Conservation (phyloP, 1,139 yeast genomes). For the Kazachstania sp. region DNA sequence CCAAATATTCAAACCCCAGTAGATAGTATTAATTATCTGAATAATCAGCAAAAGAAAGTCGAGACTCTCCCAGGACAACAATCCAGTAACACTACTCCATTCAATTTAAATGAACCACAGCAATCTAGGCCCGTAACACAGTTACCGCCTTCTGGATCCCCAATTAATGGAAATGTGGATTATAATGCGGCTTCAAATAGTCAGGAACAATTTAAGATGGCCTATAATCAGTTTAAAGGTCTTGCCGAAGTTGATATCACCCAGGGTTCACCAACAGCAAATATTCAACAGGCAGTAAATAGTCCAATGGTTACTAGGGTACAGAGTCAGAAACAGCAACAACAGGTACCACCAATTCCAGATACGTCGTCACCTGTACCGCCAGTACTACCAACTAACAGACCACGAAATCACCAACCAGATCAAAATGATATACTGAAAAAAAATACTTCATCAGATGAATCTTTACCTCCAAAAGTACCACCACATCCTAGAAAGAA, state of each 20-base stretch:
- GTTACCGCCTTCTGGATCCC: background rate
- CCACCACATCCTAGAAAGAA: slow-evolving; percentile 4
- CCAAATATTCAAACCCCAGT: background rate
- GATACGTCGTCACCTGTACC: background rate
- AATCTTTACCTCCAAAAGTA: background rate
- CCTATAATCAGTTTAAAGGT: background rate
- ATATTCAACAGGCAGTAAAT: too few species aligned
- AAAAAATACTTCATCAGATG: background rate
- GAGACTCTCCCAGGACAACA: background rate
- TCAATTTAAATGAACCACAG: background rate
- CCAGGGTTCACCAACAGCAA: background rate
- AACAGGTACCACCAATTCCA: background rate
- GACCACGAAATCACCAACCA: too few species aligned
- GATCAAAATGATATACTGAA: background rate
- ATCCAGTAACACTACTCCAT: background rate
- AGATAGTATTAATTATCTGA: background rate
- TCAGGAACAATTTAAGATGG: background rate
- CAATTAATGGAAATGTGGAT: background rate
- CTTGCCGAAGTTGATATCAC: background rate
- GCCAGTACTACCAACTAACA: too few species aligned
- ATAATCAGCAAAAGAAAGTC: background rate
- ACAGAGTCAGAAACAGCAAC: background rate
- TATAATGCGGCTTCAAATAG: background rate
- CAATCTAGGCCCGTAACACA: background rate
- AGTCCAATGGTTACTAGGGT: too few species aligned